A percentile compares a stretch with the other conserved stretches of the same genome.
phyloP scores from a whole-genome alignment of 805 yeast species.

The Grigorovia transvaalensis region DNA sequence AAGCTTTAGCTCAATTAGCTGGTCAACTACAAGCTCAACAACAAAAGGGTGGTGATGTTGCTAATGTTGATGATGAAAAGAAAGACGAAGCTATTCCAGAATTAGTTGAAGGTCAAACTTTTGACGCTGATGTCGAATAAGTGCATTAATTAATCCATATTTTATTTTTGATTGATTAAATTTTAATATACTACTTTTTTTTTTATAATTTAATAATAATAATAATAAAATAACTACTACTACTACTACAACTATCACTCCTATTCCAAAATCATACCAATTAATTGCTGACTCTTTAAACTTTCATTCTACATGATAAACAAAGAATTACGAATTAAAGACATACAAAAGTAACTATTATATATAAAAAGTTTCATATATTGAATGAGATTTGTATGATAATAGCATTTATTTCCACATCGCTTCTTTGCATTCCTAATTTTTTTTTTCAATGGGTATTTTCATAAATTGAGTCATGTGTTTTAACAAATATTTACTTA shows the following conservation, averaged over 20 bases:
- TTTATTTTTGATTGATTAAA: not conserved
- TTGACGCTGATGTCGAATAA: constrained; percentile 32
- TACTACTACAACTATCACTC: too few relatives aligned
- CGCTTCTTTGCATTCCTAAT: not conserved
- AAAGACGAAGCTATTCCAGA: constrained; percentile 64
- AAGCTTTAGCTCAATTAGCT: constrained; percentile 80
- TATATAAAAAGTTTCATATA: not conserved
- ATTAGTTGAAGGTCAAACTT: constrained; percentile 24
- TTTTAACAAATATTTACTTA: too few relatives aligned
- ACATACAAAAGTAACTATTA: not conserved
- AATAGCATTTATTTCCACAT: not conserved
- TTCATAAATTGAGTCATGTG: not conserved
- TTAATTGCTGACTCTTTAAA: not conserved
- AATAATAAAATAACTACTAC: not conserved
- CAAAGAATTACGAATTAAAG: too few relatives aligned
- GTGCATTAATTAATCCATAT: constrained; percentile 1
- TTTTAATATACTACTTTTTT: not conserved
- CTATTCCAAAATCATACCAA: too few relatives aligned
- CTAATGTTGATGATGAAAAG: constrained; percentile 37
- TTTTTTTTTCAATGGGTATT: not conserved
- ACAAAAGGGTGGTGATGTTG: constrained; percentile 39
- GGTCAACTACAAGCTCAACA: constrained; percentile 64
- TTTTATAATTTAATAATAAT: not conserved
- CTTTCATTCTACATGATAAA: not conserved
- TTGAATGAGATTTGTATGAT: not conserved